Evolutionary conservation across 306 rosid species (phyloP).

Genomic region (Sophora flavescens): DNA sequence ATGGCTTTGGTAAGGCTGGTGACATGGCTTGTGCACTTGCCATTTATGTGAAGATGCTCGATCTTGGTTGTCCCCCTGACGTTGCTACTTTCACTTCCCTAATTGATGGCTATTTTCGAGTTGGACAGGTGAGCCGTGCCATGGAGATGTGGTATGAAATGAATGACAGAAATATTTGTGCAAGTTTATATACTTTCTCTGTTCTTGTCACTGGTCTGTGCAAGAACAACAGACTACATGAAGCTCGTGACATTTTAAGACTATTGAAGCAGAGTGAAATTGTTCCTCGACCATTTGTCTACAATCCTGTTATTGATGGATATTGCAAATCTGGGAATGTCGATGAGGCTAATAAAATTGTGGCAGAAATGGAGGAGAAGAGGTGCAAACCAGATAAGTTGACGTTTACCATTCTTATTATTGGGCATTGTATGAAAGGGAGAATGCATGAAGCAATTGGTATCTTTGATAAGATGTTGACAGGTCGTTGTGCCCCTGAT

Average conservation of each 20-base stretch:
- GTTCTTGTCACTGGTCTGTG: conserved; percentile 73
- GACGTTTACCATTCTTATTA: conserved; percentile 82
- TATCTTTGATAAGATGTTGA: conserved; percentile 74
- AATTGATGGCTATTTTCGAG: conserved; percentile 68
- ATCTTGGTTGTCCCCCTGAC: conserved; percentile 60
- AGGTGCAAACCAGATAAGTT: conserved; percentile 73
- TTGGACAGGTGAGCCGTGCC: conserved; percentile 60
- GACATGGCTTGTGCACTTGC: conserved; percentile 61
- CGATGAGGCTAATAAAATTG: conserved; percentile 71
- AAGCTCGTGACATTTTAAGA: conserved; percentile 66
- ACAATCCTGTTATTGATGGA: conserved; percentile 82
- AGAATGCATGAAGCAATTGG: conserved; percentile 74
- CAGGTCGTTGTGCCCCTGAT: conserved; percentile 67
- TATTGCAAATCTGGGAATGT: conserved; percentile 83
- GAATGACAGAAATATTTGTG: conserved; percentile 54
- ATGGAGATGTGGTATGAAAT: conserved; percentile 74
- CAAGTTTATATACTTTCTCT: conserved; percentile 70
- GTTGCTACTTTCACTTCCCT: conserved; percentile 76
- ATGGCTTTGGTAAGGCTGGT: conserved; percentile 74
- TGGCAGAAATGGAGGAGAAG: conserved; percentile 76
- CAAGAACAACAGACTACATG: conserved; percentile 63
- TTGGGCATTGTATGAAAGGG: conserved; percentile 88
- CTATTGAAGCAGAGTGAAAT: conserved; percentile 53
- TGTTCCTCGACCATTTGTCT: conserved; percentile 66
- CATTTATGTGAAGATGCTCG: conserved; percentile 61